Conservation (phyloP, 1,284 basidiomycete species). For the Apiotrichum gracile region DNA sequence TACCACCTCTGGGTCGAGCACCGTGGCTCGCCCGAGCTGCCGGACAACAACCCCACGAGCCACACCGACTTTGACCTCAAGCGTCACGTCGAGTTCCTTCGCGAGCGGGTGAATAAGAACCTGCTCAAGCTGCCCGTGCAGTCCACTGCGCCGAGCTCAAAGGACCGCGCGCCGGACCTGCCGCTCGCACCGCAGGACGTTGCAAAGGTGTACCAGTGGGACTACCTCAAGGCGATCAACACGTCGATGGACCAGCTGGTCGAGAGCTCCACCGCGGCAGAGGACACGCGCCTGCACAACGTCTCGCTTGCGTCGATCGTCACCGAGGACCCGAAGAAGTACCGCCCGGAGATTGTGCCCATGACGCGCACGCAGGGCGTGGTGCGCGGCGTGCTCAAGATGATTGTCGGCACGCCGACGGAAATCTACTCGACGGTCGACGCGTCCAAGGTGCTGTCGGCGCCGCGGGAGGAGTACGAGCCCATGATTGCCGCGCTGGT, state of each 20-base stretch:
- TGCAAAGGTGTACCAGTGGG: slow-evolving; percentile 57
- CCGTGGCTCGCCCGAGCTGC: slow-evolving; percentile 60
- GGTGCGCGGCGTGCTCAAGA: slow-evolving; percentile 49
- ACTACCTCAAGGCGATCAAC: slow-evolving; percentile 45
- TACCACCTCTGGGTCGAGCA: slow-evolving; percentile 66
- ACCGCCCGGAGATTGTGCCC: not conserved
- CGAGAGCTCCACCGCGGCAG: slow-evolving; percentile 40
- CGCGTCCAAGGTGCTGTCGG: slow-evolving; percentile 56
- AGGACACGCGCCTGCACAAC: slow-evolving; percentile 62
- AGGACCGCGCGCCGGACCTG: slow-evolving; percentile 21
- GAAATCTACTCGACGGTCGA: slow-evolving; percentile 59
- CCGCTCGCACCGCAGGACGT: slow-evolving; percentile 48
- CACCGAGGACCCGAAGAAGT: slow-evolving; percentile 46
- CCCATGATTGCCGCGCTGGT: slow-evolving; percentile 49
- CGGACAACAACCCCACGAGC: slow-evolving; percentile 64
- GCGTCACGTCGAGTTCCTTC: slow-evolving; percentile 70
- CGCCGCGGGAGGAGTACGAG: slow-evolving; percentile 53
- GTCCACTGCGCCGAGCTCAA: slow-evolving; percentile 6
- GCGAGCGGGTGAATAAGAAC: slow-evolving; percentile 74
- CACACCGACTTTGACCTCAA: slow-evolving; percentile 68
- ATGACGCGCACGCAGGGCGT: not conserved
- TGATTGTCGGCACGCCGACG: slow-evolving; percentile 65
- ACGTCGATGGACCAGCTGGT: slow-evolving; percentile 56
- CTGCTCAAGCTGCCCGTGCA: slow-evolving; percentile 52
- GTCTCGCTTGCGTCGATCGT: slow-evolving; percentile 55